phyloP scores from a whole-genome alignment of 2,329 filamentous ascomycete genomes.

The Hysterium pulicare region DNA sequence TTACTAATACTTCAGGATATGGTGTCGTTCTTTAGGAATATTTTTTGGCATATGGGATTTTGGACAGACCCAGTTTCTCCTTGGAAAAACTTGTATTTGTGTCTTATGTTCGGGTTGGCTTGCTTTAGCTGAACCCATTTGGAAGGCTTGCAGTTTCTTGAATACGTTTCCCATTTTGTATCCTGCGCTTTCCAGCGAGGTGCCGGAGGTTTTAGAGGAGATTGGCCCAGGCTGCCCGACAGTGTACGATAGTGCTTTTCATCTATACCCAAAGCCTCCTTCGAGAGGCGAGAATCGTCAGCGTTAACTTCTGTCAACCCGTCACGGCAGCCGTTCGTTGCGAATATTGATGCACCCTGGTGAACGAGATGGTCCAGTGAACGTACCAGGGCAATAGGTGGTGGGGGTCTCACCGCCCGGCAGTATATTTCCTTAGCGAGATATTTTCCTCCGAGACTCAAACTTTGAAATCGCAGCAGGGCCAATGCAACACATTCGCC shows the following conservation, averaged over 20 bases:
- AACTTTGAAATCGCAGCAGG: not conserved
- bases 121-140: not conserved
- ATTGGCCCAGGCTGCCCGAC: not conserved
- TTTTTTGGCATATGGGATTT: not conserved
- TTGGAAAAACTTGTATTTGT: not conserved
- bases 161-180: not conserved
- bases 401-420: not conserved
- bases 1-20: too few relatives aligned
- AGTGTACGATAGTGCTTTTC: conserved; percentile 2
- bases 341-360: too few relatives aligned
- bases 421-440: not conserved
- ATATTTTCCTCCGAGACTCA: not conserved
- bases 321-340: too few relatives aligned
- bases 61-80: not conserved
- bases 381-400: not conserved
- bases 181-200: conserved; percentile 6
- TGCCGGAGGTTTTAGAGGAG: conserved; percentile 8
- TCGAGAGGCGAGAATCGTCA: not conserved
- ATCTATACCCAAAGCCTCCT: conserved; percentile 9
- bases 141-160: not conserved
- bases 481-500: conserved; percentile 7
- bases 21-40: too few relatives aligned
- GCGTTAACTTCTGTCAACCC: not conserved
- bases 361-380: too few relatives aligned
- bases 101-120: not conserved